Conservation (phyloP, 345 rosid genomes). For the Lepidium aucheri region DNA sequence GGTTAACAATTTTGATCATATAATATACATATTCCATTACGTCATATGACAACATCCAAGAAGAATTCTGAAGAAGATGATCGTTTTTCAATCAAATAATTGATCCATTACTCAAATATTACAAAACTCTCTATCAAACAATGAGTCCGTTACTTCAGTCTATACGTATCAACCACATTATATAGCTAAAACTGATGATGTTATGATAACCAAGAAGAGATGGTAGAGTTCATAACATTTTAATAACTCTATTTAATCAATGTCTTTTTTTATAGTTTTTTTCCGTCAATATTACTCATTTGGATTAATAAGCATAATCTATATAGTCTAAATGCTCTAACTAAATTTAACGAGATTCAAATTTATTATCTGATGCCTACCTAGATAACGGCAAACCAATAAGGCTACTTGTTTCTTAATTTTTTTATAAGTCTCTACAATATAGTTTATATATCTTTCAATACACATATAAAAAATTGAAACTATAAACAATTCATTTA, state of each 20-base stretch:
- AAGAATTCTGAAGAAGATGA: not conserved
- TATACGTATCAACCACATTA: not conserved
- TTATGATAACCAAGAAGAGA: no score
- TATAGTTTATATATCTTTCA: no score
- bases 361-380: no score
- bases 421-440: no score
- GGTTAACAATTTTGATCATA: not conserved
- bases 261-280: not conserved
- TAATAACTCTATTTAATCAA: not conserved
- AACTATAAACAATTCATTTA: no score
- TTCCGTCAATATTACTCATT: no score
- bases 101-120: not conserved
- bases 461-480: no score
- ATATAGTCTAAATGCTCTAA: no score
- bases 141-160: not conserved
- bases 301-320: no score
- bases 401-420: no score
- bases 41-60: conserved; percentile 29
- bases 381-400: no score
- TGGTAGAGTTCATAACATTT: not conserved
- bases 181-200: not conserved
- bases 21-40: not conserved
- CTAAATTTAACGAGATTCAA: no score
- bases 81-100: not conserved
- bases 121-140: not conserved